Evolutionary conservation across 2,329 filamentous ascomycete genomes (phyloP), one percentile per base, ranked within the genome.

Genomic region (Xylaria sp.): DNA sequence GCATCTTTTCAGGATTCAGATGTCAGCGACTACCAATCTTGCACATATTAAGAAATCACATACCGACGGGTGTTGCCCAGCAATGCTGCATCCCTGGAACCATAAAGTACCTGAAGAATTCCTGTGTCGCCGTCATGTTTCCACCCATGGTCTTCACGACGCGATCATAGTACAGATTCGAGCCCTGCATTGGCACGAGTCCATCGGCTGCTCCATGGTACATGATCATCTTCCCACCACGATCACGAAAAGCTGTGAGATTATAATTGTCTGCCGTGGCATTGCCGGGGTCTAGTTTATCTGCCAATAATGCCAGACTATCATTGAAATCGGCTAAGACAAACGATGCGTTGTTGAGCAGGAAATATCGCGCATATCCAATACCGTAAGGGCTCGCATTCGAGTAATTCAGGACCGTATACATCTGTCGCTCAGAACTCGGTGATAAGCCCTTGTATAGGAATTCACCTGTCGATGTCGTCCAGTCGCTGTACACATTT

Each of bases 71-170:
- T 7, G 80, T 78, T 65, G 70, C 46, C 23, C 71, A 65, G 72
- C 86, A 88, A 75, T 88, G 86, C 12, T 77, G 78, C 84, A 88
- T 85, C 0, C 87, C 87, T 0, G 86, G 85, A n/a, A 89, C 81
- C 23, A 78, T 79, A 73, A 88, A 88, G 72, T 84, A 84, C 0
- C 80, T 77, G 76, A 86, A 90, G 75, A 86, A 86, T 10, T 84
- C 81, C 1, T 83, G 85, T 23, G 84, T 82, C 9, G 63, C 68
- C 15, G 73, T 73, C 44, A 76, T 58, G 15, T 77, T 72, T 2
- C 77, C 74, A 1, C 74, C 76, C 76, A 78, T 80, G 7, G 71
- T 67, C 2, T 72, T 9, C 20, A 75, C 71, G 10, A 76, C 75
- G 25, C 71, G 72, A 46, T 79, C 72, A 72, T 82, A 82, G 66